A percentile compares a stretch with the other conserved stretches of the same genome.
These are phyloP conservation scores for Axilococcus clingmanii DNA, from an alignment of 139 green algal genomes.

Conservation along the genomic window DNA sequence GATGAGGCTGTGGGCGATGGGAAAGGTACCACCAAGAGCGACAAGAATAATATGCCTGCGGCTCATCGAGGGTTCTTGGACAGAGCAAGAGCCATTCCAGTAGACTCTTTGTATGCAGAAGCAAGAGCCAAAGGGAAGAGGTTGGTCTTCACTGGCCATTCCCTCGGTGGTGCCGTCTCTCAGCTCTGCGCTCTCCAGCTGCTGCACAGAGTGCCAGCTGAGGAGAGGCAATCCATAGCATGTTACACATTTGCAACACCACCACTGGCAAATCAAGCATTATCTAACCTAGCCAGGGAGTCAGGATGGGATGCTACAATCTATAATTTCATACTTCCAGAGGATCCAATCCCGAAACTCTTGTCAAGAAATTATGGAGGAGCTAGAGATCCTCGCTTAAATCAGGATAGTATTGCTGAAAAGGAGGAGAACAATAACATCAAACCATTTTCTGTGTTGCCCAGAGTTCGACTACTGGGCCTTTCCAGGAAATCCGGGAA, in stretches of 20 bases:
- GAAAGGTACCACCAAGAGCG: neutral
- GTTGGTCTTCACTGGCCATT: conserved; percentile 39
- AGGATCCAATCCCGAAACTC: conserved; percentile 5
- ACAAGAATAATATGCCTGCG: neutral
- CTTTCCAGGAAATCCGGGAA: no score
- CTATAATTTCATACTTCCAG: conserved; percentile 52
- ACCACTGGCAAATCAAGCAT: conserved; percentile 55
- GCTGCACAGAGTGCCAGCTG: conserved; percentile 33
- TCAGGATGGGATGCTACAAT: conserved; percentile 43
- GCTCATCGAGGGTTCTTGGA: conserved; percentile 26
- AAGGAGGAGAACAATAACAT: neutral
- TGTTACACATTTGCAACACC: conserved; percentile 63
- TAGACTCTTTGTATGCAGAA: conserved; percentile 15
- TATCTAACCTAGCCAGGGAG: conserved; percentile 44
- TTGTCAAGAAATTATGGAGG: neutral
- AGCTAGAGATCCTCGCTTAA: neutral
- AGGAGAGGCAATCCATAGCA: conserved; percentile 15
- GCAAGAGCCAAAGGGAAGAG: conserved; percentile 16
- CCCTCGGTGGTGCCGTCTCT: conserved; percentile 60
- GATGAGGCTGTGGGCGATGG: neutral
- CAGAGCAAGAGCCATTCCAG: conserved; percentile 13
- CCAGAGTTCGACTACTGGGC: no score
- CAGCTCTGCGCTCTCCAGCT: conserved; percentile 54
- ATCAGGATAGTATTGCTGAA: neutral
- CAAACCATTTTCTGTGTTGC: no score